Evolutionary conservation across 352 stramenopile genomes (phyloP).

Genomic region (Peronosclerospora sorghi): DNA sequence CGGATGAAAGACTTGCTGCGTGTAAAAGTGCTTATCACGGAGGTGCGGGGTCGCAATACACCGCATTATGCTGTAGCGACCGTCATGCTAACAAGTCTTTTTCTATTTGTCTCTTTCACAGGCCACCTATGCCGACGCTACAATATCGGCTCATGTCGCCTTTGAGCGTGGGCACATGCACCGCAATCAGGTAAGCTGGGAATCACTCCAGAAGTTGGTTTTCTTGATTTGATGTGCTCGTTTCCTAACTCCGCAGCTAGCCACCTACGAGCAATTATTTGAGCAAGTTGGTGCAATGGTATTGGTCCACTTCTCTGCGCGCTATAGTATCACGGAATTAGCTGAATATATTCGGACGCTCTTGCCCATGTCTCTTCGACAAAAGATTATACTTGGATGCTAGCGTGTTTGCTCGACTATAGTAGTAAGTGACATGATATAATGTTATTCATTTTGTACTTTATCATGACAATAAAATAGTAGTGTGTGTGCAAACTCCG

Average conservation of each 20-base stretch:
- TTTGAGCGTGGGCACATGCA: constrained; percentile 57
- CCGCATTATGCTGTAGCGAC: constrained; percentile 1
- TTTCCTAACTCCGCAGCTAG: constrained; percentile 27
- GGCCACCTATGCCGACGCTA: constrained; percentile 56
- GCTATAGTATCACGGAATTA: constrained; percentile 36
- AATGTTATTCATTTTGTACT: too few relatives aligned
- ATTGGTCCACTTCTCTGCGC: constrained; percentile 66
- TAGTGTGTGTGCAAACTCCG: too few relatives aligned
- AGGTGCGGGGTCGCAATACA: constrained; percentile 27
- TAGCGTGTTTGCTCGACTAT: constrained; percentile 1
- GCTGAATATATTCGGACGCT: constrained; percentile 18
- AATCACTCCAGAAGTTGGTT: not conserved
- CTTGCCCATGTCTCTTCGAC: constrained; percentile 23
- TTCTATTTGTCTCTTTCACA: constrained; percentile 10
- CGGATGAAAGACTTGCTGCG: constrained; percentile 36
- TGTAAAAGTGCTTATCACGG: constrained; percentile 65
- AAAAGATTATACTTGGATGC: constrained; percentile 36
- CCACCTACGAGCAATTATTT: constrained; percentile 30
- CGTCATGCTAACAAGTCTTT: constrained; percentile 5
- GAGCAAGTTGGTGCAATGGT: constrained; percentile 41
- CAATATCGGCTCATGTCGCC: constrained; percentile 39
- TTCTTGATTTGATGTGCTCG: constrained; percentile 6
- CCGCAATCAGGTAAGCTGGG: constrained; percentile 42
- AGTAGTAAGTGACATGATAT: too few relatives aligned
- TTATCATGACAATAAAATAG: too few relatives aligned